Base-by-base conservation (phyloP, 148 eudicot species). In the Rhododendron williamsianum region DNA sequence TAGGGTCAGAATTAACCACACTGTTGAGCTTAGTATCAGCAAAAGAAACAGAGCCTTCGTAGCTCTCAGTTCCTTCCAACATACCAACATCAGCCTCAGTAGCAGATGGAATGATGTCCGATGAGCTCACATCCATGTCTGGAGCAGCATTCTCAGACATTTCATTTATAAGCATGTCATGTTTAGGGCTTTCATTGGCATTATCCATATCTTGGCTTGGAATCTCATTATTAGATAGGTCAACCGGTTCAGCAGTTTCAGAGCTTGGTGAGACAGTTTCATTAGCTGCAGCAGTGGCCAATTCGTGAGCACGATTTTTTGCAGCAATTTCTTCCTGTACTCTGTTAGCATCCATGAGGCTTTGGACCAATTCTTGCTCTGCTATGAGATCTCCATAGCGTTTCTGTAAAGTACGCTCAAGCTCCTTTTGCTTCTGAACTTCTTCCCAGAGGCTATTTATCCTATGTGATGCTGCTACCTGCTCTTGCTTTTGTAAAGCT, bases 381-480 rank as follows among this genome's bases (percentile, higher is more conserved):
- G 84, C 82, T 38, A 89, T 80, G 65, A 89, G 93, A 87, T 91
- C 93, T 81, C 98, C 99, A 67, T 92, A 97, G 25, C 93, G 92
- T 82, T 91, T 95, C 91, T 97, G 99, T 49, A 94, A 85, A 88
- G 86, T 91, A 63, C 86, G 93, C 87, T 97, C 99, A 6, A 95
- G 93, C 88, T 93, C 98, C 81, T 95, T 95, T 87, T 97, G 99
- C 89, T 94, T 95, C 87, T 97, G 98, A 46, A 95, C 98, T 90
- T 94, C 99, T 86, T 94, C 98, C 98, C 98, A 93, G 85, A 97
- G 94, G 86, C 91, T 88, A 88, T 92, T 94, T 82, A 95, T 91
- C 89, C 99, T 92, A 45, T 89, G 91, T 36, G 95, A 89, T 80
- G 98, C 96, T 78, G 99, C 95, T 60, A 92, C 80, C 51, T 92